Evolutionary conservation across 306 rosid genomes (phyloP), one percentile per base, ranked within the genome.

Genomic region (Acacia melanoxylon): DNA sequence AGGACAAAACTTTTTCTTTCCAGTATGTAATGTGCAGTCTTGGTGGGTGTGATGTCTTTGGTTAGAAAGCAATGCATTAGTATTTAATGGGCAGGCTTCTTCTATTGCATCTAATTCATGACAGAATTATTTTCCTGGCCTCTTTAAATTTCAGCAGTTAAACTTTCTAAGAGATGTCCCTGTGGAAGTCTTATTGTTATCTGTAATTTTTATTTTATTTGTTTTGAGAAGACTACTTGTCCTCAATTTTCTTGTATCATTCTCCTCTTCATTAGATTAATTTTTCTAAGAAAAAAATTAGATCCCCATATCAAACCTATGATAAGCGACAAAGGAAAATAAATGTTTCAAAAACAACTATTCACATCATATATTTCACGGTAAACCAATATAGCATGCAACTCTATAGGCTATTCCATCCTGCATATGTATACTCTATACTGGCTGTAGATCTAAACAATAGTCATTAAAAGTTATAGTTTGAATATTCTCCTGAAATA

Each of bases 341-440:
- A 59, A 81, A 45, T 27, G 48, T 51, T 74, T 33, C 14, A 41
- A 73, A 73, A 73, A 78, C 69, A 25, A 29, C 59, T 16, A 51
- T 46, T 61, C 62, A 56, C 69, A 81, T 68, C 20, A 37, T 67
- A 46, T 44, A 81, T 45, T 31, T 58, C 59, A 76, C 4, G 70
- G 74, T 49, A 74, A 78, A 78, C 78, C 82, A 80, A 69, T 35
- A 73, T 69, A 45, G n/a, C 74, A 72, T 25, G 52, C 63, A 42
- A 62, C 29, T 62, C 72, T 6, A 19, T 44, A 15, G 2, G 29
- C 72, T 63, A 41, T 68, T 22, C 35, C 37, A 70, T 24, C 10
- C 33, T 29, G 46, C n/a, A 44, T 69, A 78, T 42, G n/a, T 46
- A 42, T 71, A 78, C 33, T 22, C 6, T 46, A 42, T 71, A 81